Percentiles rank a stretch among this genome's conserved stretches.
phyloP scores from a whole-genome alignment of 768 basidiomycete species.

The Lentinula boryana region DNA sequence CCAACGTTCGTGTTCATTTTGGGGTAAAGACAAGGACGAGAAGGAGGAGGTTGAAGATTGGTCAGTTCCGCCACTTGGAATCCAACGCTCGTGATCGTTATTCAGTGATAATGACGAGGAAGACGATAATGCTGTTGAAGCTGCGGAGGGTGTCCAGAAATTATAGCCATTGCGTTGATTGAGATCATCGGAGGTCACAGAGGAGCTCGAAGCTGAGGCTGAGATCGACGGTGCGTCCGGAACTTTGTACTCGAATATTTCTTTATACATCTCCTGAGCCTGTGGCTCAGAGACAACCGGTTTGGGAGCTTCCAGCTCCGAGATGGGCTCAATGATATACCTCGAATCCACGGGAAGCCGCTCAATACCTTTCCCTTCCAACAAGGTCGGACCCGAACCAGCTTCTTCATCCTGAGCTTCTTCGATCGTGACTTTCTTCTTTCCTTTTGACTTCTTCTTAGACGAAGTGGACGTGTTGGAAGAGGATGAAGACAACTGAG shows the following conservation, averaged over 20 bases:
- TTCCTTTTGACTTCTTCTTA: conserved; percentile 5
- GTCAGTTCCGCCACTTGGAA: neutral
- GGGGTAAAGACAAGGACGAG: neutral
- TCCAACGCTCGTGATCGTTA: neutral
- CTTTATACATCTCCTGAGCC: conserved; percentile 1
- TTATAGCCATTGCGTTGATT: neutral
- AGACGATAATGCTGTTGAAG: neutral
- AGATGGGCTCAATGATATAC: conserved; percentile 4
- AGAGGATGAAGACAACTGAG: neutral
- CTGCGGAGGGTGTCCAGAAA: neutral
- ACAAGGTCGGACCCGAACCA: neutral
- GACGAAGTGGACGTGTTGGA: conserved; percentile 2
- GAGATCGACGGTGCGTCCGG: neutral
- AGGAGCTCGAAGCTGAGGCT: neutral
- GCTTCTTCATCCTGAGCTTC: conserved; percentile 2
- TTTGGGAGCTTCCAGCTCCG: neutral
- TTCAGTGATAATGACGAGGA: neutral
- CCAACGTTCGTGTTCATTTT: neutral
- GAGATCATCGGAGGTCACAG: neutral
- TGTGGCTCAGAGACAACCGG: conserved; percentile 1
- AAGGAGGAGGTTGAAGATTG: neutral
- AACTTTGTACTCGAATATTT: neutral
- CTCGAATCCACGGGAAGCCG: conserved; percentile 1
- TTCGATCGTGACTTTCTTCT: conserved; percentile 8
- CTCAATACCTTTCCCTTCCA: neutral